phyloP scores from a whole-genome alignment of 371 early-diverging fungal genomes.

The Rhizomucor pusillus region DNA sequence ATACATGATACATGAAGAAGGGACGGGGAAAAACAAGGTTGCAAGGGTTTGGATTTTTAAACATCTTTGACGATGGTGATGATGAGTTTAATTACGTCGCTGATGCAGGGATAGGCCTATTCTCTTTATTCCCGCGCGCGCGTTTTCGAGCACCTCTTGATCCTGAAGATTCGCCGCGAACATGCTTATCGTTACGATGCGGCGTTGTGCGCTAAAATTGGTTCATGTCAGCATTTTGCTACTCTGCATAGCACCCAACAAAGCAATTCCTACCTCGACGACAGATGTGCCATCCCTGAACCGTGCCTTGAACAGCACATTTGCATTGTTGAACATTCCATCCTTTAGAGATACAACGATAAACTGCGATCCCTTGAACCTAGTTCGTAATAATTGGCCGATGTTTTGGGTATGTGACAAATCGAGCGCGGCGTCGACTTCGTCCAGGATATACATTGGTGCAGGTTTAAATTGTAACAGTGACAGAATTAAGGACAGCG shows the following conservation, averaged over 20 bases:
- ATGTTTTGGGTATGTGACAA: conserved; percentile 99
- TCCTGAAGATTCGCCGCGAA: not conserved
- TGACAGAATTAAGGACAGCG: conserved; percentile 96
- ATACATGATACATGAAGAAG: too few relatives aligned
- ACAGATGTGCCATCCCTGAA: conserved; percentile 97
- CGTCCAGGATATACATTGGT: conserved; percentile 99
- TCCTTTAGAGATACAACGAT: conserved; percentile 99
- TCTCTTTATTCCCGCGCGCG: conserved; percentile 12
- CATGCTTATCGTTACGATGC: conserved; percentile 2
- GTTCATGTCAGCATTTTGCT: not conserved
- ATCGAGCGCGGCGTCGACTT: conserved; percentile 99
- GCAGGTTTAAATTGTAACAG: conserved; percentile 99
- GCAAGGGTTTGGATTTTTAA: too few relatives aligned
- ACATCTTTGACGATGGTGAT: too few relatives aligned
- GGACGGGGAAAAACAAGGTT: too few relatives aligned
- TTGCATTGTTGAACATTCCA: conserved; percentile 99
- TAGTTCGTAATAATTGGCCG: conserved; percentile 92
- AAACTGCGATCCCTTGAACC: conserved; percentile 99
- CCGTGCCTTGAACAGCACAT: conserved; percentile 94
- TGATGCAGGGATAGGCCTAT: conserved; percentile 4
- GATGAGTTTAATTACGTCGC: too few relatives aligned
- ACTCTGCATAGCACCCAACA: not conserved
- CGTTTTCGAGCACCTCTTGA: conserved; percentile 11
- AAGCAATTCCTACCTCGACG: conserved; percentile 66
- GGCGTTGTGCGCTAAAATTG: conserved; percentile 14